Evolutionary conservation across 805 yeast genomes (phyloP), one percentile per base, ranked within the genome.

Genomic region (Cyberlindnera sargentensis): DNA sequence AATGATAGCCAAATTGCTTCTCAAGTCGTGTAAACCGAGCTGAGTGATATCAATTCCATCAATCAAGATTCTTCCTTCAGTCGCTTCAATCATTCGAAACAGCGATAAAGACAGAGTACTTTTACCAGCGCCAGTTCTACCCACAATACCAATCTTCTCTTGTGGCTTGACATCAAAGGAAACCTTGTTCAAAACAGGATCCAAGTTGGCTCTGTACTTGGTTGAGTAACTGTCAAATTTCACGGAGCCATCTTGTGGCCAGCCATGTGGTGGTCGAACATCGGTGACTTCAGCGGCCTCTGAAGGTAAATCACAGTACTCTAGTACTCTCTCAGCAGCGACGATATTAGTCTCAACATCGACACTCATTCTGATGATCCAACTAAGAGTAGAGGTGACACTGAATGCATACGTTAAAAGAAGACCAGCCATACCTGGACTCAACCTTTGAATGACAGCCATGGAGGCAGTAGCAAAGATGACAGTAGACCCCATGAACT

Each of bases 291-390:
- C 79, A 1, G 93, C 87, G 6, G 97, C 98, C 68, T 93, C 99
- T 11, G 89, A 71, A 33, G 67, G 67, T 47, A 93, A 69, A n/a
- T 67, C 63, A 32, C 95, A 77, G 63, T 90, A 91, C 63, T 91
- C 99, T 64, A 86, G 72, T 42, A 91, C 81, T 67, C 99, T 81
- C 69, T 91, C 99, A 37, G 93, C 96, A 23, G 95, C 85, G 32
- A 93, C 99, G 67, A 93, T 90, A 64, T 89, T 91, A 9, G 97
- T 89, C 65, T 93, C 99, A 37, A 93, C 96, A 55, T 93, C 99
- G 36, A 93, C 99, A 0, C 97, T 87, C 98, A 90, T 91, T 67
- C 99, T 78, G 28, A 93, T 98, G 64, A 93, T 88, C 97, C 97
- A 91, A 64, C 89, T 91, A 65, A 93, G 74, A 0, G 96, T 76